Evolutionary conservation across 768 basidiomycete species (phyloP), one percentile per base, ranked within the genome.

Genomic region (Crucibulum laeve): DNA sequence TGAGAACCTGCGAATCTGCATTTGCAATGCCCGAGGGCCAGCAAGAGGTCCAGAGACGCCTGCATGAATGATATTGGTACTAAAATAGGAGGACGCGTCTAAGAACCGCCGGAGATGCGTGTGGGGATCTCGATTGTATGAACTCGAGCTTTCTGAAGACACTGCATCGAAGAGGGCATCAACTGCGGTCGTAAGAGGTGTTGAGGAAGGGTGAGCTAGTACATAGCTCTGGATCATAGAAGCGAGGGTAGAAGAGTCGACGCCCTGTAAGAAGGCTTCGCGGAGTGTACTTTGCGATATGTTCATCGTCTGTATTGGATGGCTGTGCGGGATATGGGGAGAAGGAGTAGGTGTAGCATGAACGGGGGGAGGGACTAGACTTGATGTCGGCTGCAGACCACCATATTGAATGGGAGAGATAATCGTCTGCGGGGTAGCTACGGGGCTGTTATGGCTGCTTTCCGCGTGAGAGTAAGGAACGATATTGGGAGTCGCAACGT

Each of bases 11-110:
- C 80, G 74, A 18, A 82, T 73, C 22, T 70, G 73, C 63, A 75
- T 79, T 48, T 80, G 77, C 11, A 83, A 64, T 3, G 80, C 79
- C 11, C 79, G 68, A 0, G 74, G 65, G 18, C 80, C 81, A 3
- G 80, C 74, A 5, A 74, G 59, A 0, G 79, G 76, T 3, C 81
- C 81, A 1, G 73, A 56, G 6, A 74, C 67, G 26, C 77, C 78
- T 3, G 79, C 79, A 48, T 82, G 80, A 4, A 71, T 58, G 21
- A 82, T 56, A 0, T 64, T 59, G 18, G 57, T 40, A n/a, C 73
- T 59, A 40, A 82, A 77, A 45, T 76, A 79, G 4, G 69, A 50
- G 7, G 74, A 74, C 0, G 77, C 74, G 36, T 77, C 77, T 13
- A 73, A 50, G 55, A 72, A 81, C 10, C 75, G 68, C n/a, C 74